A percentile compares a stretch with the other conserved stretches of the same genome.
Conservation (phyloP, 2,329 filamentous ascomycete genomes). For the Aspergillus awamori region DNA sequence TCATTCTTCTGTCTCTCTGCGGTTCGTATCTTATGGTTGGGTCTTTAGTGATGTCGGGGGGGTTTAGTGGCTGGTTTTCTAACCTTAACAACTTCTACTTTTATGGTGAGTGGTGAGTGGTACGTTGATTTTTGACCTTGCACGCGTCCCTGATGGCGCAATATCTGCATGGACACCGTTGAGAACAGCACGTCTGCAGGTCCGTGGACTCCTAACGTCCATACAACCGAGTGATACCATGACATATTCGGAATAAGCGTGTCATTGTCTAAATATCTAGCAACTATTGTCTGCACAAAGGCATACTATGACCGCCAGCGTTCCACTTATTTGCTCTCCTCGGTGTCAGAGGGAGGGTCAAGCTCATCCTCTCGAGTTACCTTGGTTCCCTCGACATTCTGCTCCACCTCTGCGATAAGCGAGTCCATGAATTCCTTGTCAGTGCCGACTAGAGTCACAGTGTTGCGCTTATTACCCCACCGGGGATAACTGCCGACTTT, state of each 20-base stretch:
- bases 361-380: conserved; percentile 73
- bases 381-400: conserved; percentile 72
- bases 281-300: neutral
- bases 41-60: neutral
- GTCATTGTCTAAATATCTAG: conserved; percentile 9
- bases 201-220: neutral
- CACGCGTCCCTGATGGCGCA: no score
- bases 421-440: conserved; percentile 78
- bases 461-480: conserved; percentile 86
- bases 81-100: neutral
- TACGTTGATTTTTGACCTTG: no score
- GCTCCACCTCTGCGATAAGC: conserved; percentile 74
- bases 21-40: neutral
- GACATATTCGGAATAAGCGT: neutral
- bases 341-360: conserved; percentile 50
- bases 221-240: neutral
- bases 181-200: neutral
- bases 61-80: no score
- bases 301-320: neutral
- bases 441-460: conserved; percentile 81
- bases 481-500: conserved; percentile 96
- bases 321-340: conserved; percentile 14
- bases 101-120: no score
- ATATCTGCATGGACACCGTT: no score
- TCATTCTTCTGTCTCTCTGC: neutral